A percentile compares a stretch with the other conserved stretches of the same genome.
These are phyloP conservation scores for Malus sieversii DNA, from an alignment of 306 rosid species.

Conservation along the genomic window DNA sequence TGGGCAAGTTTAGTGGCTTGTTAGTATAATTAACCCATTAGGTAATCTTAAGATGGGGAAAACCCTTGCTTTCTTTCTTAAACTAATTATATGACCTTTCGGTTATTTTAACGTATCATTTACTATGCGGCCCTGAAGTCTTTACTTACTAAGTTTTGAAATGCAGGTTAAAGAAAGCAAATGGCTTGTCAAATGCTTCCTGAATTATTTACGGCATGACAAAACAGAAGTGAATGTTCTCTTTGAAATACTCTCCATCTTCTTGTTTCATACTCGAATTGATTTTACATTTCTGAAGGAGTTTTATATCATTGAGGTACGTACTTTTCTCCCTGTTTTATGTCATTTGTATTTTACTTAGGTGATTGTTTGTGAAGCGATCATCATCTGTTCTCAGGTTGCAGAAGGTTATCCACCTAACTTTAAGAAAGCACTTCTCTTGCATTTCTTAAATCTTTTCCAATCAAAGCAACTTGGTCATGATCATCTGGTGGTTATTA, in stretches of 20 bases:
- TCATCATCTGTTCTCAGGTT: conserved; percentile 48
- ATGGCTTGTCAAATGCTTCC: conserved; percentile 98
- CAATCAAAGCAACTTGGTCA: conserved; percentile 83
- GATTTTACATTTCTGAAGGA: conserved; percentile 96
- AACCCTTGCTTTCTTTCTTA: background rate
- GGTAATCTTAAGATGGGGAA: background rate
- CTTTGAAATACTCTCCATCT: conserved; percentile 91
- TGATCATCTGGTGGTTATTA: conserved; percentile 88
- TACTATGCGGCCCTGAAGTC: background rate
- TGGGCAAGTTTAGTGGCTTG: conserved; percentile 37
- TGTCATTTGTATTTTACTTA: background rate
- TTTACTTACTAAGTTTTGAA: background rate
- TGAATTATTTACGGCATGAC: conserved; percentile 89
- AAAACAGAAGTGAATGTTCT: conserved; percentile 96
- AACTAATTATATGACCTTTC: background rate
- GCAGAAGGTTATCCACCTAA: conserved; percentile 82
- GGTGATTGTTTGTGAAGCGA: background rate
- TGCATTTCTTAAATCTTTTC: conserved; percentile 80
- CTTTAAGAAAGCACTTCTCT: conserved; percentile 72
- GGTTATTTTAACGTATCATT: background rate
- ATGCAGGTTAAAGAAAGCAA: conserved; percentile 98
- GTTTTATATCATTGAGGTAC: conserved; percentile 93
- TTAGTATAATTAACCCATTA: background rate
- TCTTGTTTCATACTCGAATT: conserved; percentile 80
- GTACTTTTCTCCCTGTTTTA: background rate